Evolutionary conservation across 176 grass and related monocot genomes (phyloP), one percentile per base, ranked within the genome.

Genomic region (Triticum timopheevii): DNA sequence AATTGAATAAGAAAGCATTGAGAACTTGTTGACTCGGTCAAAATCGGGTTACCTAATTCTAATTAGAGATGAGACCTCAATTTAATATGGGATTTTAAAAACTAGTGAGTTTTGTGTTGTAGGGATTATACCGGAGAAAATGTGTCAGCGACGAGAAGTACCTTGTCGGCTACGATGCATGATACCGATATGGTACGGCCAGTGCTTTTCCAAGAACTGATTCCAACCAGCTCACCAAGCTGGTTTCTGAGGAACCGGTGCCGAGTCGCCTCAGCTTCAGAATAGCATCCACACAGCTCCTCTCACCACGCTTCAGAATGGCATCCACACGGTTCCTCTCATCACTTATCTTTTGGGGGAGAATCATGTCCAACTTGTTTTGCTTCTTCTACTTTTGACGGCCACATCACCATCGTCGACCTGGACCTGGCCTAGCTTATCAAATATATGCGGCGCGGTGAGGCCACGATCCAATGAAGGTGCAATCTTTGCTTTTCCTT

Each of bases 361-460:
- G 85, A 88, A 91, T 85, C 62, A 49, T 77, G 40, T 64, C 52
- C 90, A 88, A 84, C 81, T 85, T 88, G 80, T 25, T 83, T 79
- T 44, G 77, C 77, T 81, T 78, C 82, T 17, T 7, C 33, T 59
- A 58, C 30, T 87, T 87, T 83, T 87, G 80, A 56, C 40, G 77
- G 76, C 88, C 69, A 75, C 79, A 90, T 83, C 84, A 91, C 70
- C 61, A 62, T 69, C 84, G 6, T 56, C 65, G 4, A 11, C 47
- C 78, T 50, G 59, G 38, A 79, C 52, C 74, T 61, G 89, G 35
- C 80, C 80, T 58, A 58, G 54, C 54, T 85, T 91, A 91, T 91
- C 90, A 85, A 54, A 44, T 44, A 91, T 85, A 84, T 85, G 81
- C 69, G 68, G 81, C 69, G 9, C 19, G 47, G 82, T 10, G 82